These are phyloP conservation scores for Eucalyptus leucophloia DNA, from an alignment of 345 rosid genomes.

Conservation along the genomic window DNA sequence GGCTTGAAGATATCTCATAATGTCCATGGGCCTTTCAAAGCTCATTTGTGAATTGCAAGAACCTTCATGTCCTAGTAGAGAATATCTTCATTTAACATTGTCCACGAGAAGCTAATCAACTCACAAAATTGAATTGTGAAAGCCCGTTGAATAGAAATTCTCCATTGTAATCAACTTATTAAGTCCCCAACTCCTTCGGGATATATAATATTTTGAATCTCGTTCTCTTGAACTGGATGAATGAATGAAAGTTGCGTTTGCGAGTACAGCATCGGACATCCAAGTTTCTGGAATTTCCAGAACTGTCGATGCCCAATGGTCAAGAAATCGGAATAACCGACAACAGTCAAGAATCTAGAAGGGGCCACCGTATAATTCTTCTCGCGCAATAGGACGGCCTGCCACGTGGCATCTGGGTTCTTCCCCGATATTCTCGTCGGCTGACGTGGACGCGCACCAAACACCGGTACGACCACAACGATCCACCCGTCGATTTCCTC, in stretches of 20 bases:
- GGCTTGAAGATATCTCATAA: neutral
- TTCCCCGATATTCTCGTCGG: neutral
- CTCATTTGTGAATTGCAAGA: neutral
- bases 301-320: neutral
- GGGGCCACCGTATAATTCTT: neutral
- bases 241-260: neutral
- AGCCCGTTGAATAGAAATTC: neutral
- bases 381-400: neutral
- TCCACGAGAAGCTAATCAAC: too few species aligned
- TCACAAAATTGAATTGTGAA: too few species aligned
- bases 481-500: neutral
- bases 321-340: neutral
- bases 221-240: neutral
- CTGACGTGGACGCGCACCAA: neutral
- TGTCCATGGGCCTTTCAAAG: neutral
- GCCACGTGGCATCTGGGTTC: neutral
- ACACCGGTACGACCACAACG: neutral
- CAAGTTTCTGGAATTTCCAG: neutral
- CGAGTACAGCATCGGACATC: too few species aligned
- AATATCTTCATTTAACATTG: neutral
- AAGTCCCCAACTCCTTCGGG: neutral
- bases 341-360: neutral
- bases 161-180: neutral
- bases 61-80: neutral
- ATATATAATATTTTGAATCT: neutral